phyloP scores from a whole-genome alignment of 116 monocot genomes.

The Cymodocea nodosa region DNA sequence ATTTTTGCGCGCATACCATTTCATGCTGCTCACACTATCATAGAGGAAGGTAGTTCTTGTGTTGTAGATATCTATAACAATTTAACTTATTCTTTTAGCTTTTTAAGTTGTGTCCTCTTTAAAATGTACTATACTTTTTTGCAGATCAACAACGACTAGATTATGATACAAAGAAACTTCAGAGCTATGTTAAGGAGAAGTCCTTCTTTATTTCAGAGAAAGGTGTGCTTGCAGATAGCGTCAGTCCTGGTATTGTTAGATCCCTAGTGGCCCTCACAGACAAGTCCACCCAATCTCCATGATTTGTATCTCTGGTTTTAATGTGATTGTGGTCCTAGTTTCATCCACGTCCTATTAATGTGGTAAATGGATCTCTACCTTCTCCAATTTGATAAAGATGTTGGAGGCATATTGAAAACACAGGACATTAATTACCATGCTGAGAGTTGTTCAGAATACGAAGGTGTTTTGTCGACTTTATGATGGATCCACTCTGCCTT shows the following conservation, averaged over 20 bases:
- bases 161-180: slow-evolving; percentile 57
- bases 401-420: too few relatives aligned
- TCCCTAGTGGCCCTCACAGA: slow-evolving; percentile 68
- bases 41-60: slow-evolving; percentile 57
- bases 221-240: slow-evolving; percentile 55
- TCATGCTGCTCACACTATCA: slow-evolving; percentile 64
- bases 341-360: too few relatives aligned
- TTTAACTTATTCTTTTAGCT: too few relatives aligned
- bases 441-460: too few relatives aligned
- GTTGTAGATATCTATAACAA: neutral
- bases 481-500: too few relatives aligned
- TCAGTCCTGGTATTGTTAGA: slow-evolving; percentile 50
- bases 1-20: slow-evolving; percentile 73
- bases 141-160: slow-evolving; percentile 75
- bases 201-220: slow-evolving; percentile 63
- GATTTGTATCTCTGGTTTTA: too few relatives aligned
- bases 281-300: slow-evolving; percentile 9
- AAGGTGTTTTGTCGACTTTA: too few relatives aligned
- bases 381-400: too few relatives aligned
- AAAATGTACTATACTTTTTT: neutral
- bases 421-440: too few relatives aligned
- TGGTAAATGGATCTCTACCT: too few relatives aligned
- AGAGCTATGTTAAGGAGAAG: slow-evolving; percentile 73
- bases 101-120: too few relatives aligned
- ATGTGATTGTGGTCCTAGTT: too few relatives aligned